Base-by-base conservation (phyloP, 1,139 yeast genomes). In the Debaryomyces fabryi region DNA sequence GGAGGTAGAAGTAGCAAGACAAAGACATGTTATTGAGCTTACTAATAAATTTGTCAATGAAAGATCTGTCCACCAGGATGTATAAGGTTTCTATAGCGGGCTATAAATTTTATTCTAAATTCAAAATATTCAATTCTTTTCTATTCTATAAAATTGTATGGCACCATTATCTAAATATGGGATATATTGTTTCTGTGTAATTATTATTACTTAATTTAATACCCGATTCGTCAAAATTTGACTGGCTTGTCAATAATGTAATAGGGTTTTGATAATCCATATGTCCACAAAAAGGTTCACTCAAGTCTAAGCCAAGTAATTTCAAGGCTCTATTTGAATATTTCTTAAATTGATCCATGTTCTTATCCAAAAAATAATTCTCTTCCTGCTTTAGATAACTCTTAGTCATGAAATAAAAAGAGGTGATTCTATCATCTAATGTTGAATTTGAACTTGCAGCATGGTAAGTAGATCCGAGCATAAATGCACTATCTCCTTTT, bases 281-380 rank as follows among this genome's bases (percentile, higher is more conserved):
- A 40, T 39, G 48, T 6, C 60, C 60, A 41, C 57, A 50, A 45
- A 58, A 58, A 2, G 62, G 63, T 35, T 57, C 56, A 40, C 57
- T 53, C 13, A 51, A 48, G 16, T 45, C 46, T 20, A 56, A 45
- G 2, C 62, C 61, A 18, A 58, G 35, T 9, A 46, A 16, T 35
- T 47, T 53, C 25, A 58, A 40, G 6, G 37, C 20, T 3, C 1
- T 9, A 9, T 4, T 34, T 4, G 37, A 34, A 12, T 9, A 34
- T 6, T 12, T 34, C 8, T 9, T 34, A 16, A 34, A 34, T 4
- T 34, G 12, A 34, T 16, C 23, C 9, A 34, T 6, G 13, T 34
- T 18, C 7, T 6, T 18, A 20, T 34, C 37, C 23, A 34, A 15
- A 34, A 34, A 34, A 15, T 15, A 34, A 34, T 34, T 34, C 18